Evolutionary conservation across 306 rosid genomes (phyloP).

Genomic region (Fragaria vesca): DNA sequence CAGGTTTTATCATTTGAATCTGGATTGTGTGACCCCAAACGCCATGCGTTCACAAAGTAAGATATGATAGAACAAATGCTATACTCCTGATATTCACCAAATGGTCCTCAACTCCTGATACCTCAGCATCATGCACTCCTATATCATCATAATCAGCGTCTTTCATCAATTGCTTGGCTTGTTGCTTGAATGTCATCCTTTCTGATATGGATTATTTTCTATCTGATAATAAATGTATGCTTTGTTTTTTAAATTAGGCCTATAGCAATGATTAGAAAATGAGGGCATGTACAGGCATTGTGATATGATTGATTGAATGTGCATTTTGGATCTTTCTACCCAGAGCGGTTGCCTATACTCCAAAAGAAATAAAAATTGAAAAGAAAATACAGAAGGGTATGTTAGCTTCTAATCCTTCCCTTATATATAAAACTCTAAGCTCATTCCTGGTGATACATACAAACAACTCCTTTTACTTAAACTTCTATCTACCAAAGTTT

Average conservation of each 20-base stretch:
- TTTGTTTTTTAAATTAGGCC: not conserved
- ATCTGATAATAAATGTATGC: not conserved
- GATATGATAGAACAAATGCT: not conserved
- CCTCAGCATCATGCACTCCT: not conserved
- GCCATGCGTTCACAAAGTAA: not conserved
- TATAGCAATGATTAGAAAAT: conserved; percentile 17
- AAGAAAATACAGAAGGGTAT: not conserved
- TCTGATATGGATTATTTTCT: not conserved
- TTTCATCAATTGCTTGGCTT: not conserved
- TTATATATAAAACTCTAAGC: not conserved
- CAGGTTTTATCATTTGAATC: not conserved
- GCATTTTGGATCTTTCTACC: conserved; percentile 20
- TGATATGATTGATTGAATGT: conserved; percentile 17
- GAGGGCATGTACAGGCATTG: conserved; percentile 2
- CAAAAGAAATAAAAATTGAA: not conserved
- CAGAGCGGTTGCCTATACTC: conserved; percentile 14
- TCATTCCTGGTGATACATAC: conserved; percentile 4
- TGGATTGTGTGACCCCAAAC: not conserved
- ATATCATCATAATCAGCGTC: not conserved
- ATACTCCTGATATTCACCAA: not conserved
- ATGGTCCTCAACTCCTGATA: not conserved
- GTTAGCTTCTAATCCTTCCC: not conserved
- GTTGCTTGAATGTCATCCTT: not conserved
- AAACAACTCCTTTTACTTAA: not conserved
- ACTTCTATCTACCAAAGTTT: conserved; percentile 14